These are phyloP conservation scores for Echinochloa phyllopogon DNA, from an alignment of 176 grass and related monocot species.

Conservation along the genomic window DNA sequence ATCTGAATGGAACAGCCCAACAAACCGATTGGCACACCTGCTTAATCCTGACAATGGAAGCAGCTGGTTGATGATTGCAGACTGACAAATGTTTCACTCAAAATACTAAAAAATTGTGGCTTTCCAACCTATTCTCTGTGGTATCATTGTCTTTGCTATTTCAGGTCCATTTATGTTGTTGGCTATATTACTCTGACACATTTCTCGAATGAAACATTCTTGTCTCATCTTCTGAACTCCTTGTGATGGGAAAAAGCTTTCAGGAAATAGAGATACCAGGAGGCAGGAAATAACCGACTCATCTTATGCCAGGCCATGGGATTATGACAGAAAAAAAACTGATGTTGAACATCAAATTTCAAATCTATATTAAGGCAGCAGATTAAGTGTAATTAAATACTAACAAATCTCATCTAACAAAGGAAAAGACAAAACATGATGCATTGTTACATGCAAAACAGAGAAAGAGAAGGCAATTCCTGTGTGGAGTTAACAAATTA, in stretches of 20 bases:
- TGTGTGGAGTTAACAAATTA: not conserved
- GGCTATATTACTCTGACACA: not conserved
- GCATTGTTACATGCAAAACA: not conserved
- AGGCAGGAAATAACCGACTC: not conserved
- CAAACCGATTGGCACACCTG: constrained; percentile 35
- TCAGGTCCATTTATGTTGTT: not conserved
- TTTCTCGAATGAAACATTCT: not conserved
- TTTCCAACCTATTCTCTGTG: no score
- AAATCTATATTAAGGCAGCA: not conserved
- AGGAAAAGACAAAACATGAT: no score
- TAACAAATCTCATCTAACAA: not conserved
- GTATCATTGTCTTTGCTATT: no score
- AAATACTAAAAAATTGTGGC: not conserved
- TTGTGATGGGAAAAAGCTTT: not conserved
- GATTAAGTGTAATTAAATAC: not conserved
- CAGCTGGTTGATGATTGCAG: not conserved
- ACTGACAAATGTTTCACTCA: not conserved
- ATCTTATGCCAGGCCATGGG: not conserved
- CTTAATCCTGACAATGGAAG: constrained; percentile 47
- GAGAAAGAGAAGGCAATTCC: no score
- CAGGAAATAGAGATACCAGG: not conserved
- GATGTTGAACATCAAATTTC: not conserved
- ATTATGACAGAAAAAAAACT: not conserved
- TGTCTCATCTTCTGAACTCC: not conserved
- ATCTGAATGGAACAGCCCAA: constrained; percentile 69